These are phyloP conservation scores for Haplosporangium sp. DNA, from an alignment of 371 early-diverging fungal species.

Conservation along the genomic window DNA sequence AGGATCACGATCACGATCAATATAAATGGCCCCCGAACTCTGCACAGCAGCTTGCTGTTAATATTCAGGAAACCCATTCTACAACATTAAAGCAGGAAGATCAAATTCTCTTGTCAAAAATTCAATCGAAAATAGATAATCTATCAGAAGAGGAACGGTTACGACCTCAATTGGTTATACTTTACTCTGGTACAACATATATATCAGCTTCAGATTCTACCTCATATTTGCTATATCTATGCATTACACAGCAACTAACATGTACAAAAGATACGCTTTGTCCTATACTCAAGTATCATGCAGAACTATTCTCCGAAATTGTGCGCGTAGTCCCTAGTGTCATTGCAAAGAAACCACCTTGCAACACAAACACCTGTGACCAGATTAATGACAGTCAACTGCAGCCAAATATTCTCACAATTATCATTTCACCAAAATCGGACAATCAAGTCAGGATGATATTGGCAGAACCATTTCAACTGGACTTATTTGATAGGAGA, in stretches of 20 bases:
- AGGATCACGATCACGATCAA: not conserved
- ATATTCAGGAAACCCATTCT: not conserved
- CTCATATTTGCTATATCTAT: not conserved
- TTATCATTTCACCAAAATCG: conserved; percentile 30
- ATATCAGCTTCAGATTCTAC: not conserved
- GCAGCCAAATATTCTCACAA: conserved; percentile 9
- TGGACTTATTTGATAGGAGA: conserved; percentile 36
- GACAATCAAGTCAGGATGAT: conserved; percentile 12
- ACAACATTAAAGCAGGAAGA: not conserved
- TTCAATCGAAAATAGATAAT: conserved; percentile 16
- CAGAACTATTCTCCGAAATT: conserved; percentile 41
- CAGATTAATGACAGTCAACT: not conserved
- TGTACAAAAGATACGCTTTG: conserved; percentile 23
- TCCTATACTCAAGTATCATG: conserved; percentile 40
- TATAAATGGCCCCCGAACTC: no score
- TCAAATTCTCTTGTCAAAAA: not conserved
- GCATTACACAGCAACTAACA: not conserved
- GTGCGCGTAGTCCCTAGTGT: conserved; percentile 23
- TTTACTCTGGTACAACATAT: conserved; percentile 28
- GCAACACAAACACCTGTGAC: not conserved
- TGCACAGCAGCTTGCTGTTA: no score
- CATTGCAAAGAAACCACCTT: not conserved
- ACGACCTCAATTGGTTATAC: conserved; percentile 16
- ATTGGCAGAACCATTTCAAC: conserved; percentile 32
- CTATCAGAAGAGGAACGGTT: conserved; percentile 10